Conservation (phyloP, 176 grass and related monocot species). For the Aegilops tauschii region DNA sequence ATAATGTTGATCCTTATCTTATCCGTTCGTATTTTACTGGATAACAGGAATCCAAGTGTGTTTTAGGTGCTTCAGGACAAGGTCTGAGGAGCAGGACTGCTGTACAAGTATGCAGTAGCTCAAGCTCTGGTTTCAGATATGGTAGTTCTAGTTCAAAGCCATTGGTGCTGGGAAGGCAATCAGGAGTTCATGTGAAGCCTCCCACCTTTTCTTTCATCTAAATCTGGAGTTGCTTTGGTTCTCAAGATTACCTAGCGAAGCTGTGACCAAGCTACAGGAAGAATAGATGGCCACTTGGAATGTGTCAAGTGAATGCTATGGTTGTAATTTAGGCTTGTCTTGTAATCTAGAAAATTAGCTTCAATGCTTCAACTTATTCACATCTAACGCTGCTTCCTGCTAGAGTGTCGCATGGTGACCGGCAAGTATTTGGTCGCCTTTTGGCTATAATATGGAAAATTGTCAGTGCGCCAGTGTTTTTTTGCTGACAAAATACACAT, state of each 20-base stretch:
- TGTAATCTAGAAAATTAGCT: constrained; percentile 11
- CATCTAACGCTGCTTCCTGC: neutral
- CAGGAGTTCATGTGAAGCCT: constrained; percentile 26
- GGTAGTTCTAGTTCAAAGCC: constrained; percentile 35
- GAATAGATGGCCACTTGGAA: constrained; percentile 19
- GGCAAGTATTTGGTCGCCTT: constrained; percentile 14
- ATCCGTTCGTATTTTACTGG: constrained; percentile 8
- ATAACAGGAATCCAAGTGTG: constrained; percentile 53
- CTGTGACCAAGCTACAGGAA: neutral
- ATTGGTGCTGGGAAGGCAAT: constrained; percentile 26
- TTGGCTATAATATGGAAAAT: neutral
- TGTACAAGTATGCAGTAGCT: constrained; percentile 39
- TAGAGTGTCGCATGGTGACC: neutral
- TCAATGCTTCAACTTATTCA: neutral
- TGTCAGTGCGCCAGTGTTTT: neutral
- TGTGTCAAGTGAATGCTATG: neutral
- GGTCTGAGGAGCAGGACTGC: constrained; percentile 31
- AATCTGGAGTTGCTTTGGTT: constrained; percentile 22
- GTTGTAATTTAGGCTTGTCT: constrained; percentile 8
- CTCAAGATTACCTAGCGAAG: neutral
- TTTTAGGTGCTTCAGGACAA: constrained; percentile 31
- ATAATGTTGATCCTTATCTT: constrained; percentile 1
- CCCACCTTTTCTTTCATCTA: constrained; percentile 28
- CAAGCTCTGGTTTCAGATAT: constrained; percentile 27
- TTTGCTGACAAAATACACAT: neutral